phyloP scores from a whole-genome alignment of 441 rosid genomes.

The Pelargonium citronellum region DNA sequence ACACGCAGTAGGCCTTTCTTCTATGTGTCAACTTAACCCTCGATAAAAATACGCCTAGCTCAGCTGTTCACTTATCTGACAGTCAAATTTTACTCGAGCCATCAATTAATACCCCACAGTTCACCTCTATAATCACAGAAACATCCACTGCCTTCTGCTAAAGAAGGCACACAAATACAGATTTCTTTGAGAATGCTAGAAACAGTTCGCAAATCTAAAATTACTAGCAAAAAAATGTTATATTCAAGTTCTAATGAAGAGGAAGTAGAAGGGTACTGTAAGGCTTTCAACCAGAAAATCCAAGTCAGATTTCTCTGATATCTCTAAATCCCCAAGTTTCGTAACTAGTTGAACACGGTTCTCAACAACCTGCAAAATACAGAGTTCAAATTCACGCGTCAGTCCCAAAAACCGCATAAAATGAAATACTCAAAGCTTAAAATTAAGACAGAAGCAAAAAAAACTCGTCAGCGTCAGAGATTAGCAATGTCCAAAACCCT shows the following conservation, averaged over 20 bases:
- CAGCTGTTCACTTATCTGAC: background rate
- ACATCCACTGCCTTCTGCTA: background rate
- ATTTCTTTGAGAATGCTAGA: background rate
- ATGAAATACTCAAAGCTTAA: background rate
- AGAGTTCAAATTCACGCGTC: background rate
- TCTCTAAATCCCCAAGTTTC: slow-evolving; percentile 36
- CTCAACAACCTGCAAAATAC: slow-evolving; percentile 51
- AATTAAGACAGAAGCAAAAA: background rate
- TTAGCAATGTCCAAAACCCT: background rate
- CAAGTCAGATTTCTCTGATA: slow-evolving; percentile 34
- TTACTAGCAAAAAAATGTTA: background rate
- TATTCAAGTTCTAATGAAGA: background rate
- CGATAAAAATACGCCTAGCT: background rate
- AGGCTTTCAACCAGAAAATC: slow-evolving; percentile 40
- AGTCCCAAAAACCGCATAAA: background rate
- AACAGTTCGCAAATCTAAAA: background rate
- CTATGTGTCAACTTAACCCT: background rate
- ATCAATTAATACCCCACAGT: background rate
- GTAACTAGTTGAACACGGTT: slow-evolving; percentile 43
- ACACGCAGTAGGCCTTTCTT: background rate
- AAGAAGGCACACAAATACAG: background rate
- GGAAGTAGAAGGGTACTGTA: slow-evolving; percentile 43
- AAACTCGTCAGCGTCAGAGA: background rate
- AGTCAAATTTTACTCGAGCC: background rate
- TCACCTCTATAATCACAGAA: background rate